phyloP scores from a whole-genome alignment of 768 basidiomycete genomes.

The Lentinula lateritia region DNA sequence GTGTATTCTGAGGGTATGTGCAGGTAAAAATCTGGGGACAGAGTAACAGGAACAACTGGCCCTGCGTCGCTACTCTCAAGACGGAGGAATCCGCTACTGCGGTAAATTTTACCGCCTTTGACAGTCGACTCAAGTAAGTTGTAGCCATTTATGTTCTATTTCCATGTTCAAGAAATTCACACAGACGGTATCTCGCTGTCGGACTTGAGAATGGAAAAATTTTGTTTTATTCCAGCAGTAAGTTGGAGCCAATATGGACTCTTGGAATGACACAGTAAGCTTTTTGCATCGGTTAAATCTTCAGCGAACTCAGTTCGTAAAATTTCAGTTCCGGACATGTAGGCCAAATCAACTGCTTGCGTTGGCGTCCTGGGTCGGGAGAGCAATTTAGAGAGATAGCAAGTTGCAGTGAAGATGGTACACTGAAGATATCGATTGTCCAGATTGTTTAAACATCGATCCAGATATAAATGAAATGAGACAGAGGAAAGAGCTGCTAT shows the following conservation, averaged over 20 bases:
- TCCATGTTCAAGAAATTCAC: conserved; percentile 1
- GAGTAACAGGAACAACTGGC: conserved; percentile 44
- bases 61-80: conserved; percentile 53
- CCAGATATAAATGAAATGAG: conserved; percentile 32
- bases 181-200: conserved; percentile 61
- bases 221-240: conserved; percentile 45
- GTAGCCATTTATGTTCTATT: neutral
- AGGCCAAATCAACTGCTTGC: conserved; percentile 71
- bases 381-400: conserved; percentile 49
- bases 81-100: conserved; percentile 78
- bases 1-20: neutral
- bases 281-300: neutral
- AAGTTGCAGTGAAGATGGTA: conserved; percentile 90
- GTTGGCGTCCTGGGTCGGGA: conserved; percentile 63
- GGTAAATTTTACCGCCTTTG: conserved; percentile 52
- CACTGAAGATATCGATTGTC: conserved; percentile 72
- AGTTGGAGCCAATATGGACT: conserved; percentile 35
- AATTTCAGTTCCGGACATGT: conserved; percentile 61
- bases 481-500: conserved; percentile 45
- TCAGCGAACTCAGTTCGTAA: neutral
- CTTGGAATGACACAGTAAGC: conserved; percentile 43
- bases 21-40: conserved; percentile 84
- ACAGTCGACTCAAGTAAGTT: conserved; percentile 34
- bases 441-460: conserved; percentile 42
- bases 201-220: conserved; percentile 84